phyloP scores from a whole-genome alignment of 495 filamentous ascomycete genomes.

The Filosporella fistucella region DNA sequence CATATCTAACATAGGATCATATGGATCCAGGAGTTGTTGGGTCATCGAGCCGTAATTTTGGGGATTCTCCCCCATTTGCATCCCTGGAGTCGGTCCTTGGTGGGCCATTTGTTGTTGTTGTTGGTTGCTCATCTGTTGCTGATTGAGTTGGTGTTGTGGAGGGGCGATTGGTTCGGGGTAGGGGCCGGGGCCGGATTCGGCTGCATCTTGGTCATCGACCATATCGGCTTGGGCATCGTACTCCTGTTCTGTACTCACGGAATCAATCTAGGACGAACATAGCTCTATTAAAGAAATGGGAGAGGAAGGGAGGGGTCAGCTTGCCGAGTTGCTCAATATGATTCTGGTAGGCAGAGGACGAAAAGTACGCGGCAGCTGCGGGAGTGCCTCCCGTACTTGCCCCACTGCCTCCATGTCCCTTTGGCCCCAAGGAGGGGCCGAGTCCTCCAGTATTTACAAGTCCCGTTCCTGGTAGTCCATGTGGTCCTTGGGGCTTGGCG shows the following conservation, averaged over 20 bases:
- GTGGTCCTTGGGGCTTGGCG: constrained; percentile 26
- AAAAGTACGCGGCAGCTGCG: constrained; percentile 47
- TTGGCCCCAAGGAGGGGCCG: constrained; percentile 26
- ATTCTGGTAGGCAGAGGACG: constrained; percentile 68
- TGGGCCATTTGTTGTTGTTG: constrained; percentile 19
- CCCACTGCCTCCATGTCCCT: constrained; percentile 24
- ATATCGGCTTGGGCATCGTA: constrained; percentile 96
- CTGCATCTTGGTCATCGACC: constrained; percentile 75
- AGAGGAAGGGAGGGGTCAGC: constrained; percentile 55
- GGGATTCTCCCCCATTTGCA: constrained; percentile 19
- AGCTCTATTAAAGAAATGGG: constrained; percentile 56
- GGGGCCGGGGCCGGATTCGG: constrained; percentile 64
- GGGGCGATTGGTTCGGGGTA: constrained; percentile 54
- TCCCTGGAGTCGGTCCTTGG: constrained; percentile 9
- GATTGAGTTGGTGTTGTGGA: constrained; percentile 27
- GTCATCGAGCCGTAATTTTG: constrained; percentile 43
- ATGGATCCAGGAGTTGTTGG: constrained; percentile 65
- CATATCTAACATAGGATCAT: constrained; percentile 77
- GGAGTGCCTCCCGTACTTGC: constrained; percentile 31
- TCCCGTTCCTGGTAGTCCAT: constrained; percentile 24
- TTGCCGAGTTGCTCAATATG: constrained; percentile 98
- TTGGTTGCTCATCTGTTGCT: constrained; percentile 9
- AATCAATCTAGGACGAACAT: constrained; percentile 79
- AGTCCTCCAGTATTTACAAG: constrained; percentile 26
- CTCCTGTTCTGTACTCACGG: constrained; percentile 89